These are phyloP conservation scores for Suillus placidus DNA, from an alignment of 768 basidiomycete genomes.

Conservation along the genomic window DNA sequence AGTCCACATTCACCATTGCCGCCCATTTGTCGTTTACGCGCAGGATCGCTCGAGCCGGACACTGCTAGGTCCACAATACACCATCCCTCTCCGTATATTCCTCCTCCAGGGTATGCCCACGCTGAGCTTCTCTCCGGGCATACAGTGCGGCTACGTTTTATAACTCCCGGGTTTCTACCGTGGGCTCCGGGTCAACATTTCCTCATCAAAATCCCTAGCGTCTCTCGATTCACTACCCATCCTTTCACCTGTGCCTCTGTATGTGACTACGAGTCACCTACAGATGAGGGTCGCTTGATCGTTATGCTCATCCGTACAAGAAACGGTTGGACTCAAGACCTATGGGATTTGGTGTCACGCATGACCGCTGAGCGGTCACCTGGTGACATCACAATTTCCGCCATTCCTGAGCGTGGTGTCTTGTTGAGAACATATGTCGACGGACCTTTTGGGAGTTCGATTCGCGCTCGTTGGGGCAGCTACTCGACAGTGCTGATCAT, in stretches of 20 bases:
- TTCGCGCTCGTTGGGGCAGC: constrained; percentile 57
- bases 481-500: constrained; percentile 65
- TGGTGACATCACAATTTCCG: constrained; percentile 21
- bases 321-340: constrained; percentile 65
- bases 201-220: constrained; percentile 63
- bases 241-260: constrained; percentile 74
- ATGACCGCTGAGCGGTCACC: constrained; percentile 40
- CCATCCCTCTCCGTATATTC: constrained; percentile 34
- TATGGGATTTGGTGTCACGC: constrained; percentile 58
- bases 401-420: constrained; percentile 47
- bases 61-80: background rate
- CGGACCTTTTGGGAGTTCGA: constrained; percentile 70
- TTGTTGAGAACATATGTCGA: constrained; percentile 62
- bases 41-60: constrained; percentile 4
- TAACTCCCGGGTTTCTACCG: constrained; percentile 53
- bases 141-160: constrained; percentile 68
- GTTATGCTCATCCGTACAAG: constrained; percentile 71
- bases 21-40: background rate
- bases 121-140: constrained; percentile 71
- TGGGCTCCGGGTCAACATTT: constrained; percentile 87
- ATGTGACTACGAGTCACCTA: constrained; percentile 48
- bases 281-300: constrained; percentile 55
- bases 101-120: constrained; percentile 70
- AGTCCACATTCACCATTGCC: constrained; percentile 10
- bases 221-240: constrained; percentile 64